A percentile compares a stretch with the other conserved stretches of the same genome.
phyloP scores from a whole-genome alignment of 768 basidiomycete genomes.

The Hemileccinum impolitum region DNA sequence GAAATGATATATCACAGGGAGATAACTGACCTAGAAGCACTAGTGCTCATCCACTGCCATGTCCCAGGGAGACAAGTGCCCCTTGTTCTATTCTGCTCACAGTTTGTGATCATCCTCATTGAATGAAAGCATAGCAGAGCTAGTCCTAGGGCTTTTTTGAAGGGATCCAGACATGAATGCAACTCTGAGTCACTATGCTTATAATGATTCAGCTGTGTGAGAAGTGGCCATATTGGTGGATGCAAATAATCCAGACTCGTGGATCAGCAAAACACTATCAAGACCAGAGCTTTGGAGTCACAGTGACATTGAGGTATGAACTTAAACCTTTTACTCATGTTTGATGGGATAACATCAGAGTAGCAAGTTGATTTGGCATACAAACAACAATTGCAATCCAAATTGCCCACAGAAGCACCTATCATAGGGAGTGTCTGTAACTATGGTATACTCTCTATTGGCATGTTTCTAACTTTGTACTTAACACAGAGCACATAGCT shows the following conservation, averaged over 20 bases:
- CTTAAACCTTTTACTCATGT: background rate
- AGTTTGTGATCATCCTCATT: constrained; percentile 1
- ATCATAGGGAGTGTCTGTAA: no score
- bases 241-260: background rate
- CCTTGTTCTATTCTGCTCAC: background rate
- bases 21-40: no score
- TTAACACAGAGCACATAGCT: no score
- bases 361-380: background rate
- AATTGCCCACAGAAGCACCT: no score
- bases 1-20: no score
- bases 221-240: background rate
- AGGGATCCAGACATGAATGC: no score
- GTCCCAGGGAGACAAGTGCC: background rate
- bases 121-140: background rate
- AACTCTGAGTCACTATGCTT: no score
- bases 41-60: background rate
- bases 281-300: background rate
- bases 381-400: no score
- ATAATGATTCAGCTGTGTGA: background rate
- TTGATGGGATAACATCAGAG: background rate
- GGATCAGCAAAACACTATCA: background rate
- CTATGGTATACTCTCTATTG: no score
- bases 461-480: no score
- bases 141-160: background rate
- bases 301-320: background rate